A percentile compares a stretch with the other conserved stretches of the same genome.
phyloP scores from a whole-genome alignment of 2,329 filamentous ascomycete genomes.

The Nothophoma quercina region DNA sequence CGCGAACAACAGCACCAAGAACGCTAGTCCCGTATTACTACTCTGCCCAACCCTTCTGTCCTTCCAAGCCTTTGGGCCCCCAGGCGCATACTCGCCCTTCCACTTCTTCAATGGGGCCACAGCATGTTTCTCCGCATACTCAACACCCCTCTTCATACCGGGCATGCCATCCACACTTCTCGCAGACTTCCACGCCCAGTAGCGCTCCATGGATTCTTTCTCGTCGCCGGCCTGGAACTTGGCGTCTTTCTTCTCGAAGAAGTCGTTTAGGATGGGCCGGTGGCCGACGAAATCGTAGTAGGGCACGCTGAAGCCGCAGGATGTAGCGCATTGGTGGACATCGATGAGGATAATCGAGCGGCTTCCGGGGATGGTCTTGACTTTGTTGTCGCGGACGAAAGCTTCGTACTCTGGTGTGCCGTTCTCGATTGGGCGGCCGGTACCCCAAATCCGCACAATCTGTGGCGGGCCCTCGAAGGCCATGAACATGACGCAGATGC shows the following conservation, averaged over 20 bases:
- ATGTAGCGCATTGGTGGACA: slow-evolving; percentile 54
- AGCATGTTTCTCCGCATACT: slow-evolving; percentile 45
- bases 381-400: slow-evolving; percentile 45
- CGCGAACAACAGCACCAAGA: slow-evolving; percentile 41
- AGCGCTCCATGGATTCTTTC: slow-evolving; percentile 52
- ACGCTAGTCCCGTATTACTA: slow-evolving; percentile 25
- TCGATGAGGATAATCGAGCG: slow-evolving; percentile 53
- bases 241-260: slow-evolving; percentile 50
- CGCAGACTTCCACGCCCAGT: slow-evolving; percentile 56
- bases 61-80: slow-evolving; percentile 18
- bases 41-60: background rate
- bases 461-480: slow-evolving; percentile 53
- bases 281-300: slow-evolving; percentile 54
- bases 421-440: slow-evolving; percentile 49
- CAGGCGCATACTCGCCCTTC: slow-evolving; percentile 46
- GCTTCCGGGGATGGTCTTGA: slow-evolving; percentile 48
- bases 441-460: slow-evolving; percentile 55
- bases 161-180: slow-evolving; percentile 55
- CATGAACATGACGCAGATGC: slow-evolving; percentile 43
- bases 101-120: slow-evolving; percentile 55
- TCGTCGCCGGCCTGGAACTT: slow-evolving; percentile 46
- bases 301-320: slow-evolving; percentile 55
- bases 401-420: slow-evolving; percentile 43
- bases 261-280: slow-evolving; percentile 51
- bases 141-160: slow-evolving; percentile 51